These are phyloP conservation scores for Castanopsis chinensis DNA, from an alignment of 306 rosid genomes.

Conservation along the genomic window DNA sequence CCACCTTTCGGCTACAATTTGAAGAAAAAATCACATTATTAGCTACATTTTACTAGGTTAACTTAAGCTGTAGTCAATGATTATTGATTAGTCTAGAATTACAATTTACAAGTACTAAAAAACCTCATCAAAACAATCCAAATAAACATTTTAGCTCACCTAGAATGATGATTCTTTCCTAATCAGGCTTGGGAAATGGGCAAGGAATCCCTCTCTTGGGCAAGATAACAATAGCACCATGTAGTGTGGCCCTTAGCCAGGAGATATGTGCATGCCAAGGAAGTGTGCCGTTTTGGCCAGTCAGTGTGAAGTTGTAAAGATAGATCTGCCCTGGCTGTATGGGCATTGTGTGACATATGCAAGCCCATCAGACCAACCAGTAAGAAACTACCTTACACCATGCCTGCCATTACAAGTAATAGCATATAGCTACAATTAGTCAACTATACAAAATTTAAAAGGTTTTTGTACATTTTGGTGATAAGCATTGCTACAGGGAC, in stretches of 20 bases:
- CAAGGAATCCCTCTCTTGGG: conserved; percentile 62
- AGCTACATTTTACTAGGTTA: background rate
- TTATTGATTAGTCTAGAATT: background rate
- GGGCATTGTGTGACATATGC: conserved; percentile 80
- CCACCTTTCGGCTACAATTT: conserved; percentile 71
- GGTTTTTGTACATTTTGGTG: too few relatives aligned
- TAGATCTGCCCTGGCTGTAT: conserved; percentile 61
- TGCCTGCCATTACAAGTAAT: conserved; percentile 45
- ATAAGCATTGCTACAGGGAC: too few relatives aligned
- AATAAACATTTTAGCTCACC: conserved; percentile 27
- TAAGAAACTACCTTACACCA: conserved; percentile 58
- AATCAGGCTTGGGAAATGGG: conserved; percentile 63
- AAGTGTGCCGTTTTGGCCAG: conserved; percentile 76
- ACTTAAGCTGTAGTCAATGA: background rate
- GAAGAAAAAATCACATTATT: conserved; percentile 2
- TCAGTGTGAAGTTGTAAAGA: conserved; percentile 62
- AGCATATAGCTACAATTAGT: background rate
- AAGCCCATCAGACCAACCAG: conserved; percentile 76
- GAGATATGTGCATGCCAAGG: conserved; percentile 83
- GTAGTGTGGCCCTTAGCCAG: conserved; percentile 71
- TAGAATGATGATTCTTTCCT: conserved; percentile 53
- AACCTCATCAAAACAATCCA: background rate
- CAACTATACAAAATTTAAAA: too few relatives aligned
- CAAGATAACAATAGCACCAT: conserved; percentile 68
- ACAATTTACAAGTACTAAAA: background rate